phyloP scores from a whole-genome alignment of 2,329 filamentous ascomycete genomes.

The Stemphylium lycopersici region DNA sequence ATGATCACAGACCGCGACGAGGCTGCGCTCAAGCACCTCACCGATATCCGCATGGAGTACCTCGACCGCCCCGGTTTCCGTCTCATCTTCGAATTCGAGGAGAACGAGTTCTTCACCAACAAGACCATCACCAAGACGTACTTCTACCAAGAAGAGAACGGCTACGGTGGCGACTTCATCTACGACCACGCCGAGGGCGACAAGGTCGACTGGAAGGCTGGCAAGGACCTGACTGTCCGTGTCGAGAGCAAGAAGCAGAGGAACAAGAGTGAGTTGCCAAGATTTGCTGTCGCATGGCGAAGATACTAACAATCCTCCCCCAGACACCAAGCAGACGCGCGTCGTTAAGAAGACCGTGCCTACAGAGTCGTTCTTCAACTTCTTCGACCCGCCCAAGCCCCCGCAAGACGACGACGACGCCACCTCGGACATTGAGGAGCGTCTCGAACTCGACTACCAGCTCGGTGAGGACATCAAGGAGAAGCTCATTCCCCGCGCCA shows the following conservation, averaged over 20 bases:
- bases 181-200: slow-evolving; percentile 99
- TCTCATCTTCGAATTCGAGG: slow-evolving; percentile 93
- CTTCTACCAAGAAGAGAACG: slow-evolving; percentile 98
- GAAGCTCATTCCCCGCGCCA: slow-evolving; percentile 96
- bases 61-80: slow-evolving; percentile 98
- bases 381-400: slow-evolving; percentile 94
- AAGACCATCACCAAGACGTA: slow-evolving; percentile 98
- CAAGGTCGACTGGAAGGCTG: slow-evolving; percentile 95
- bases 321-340: slow-evolving; percentile 98
- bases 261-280: slow-evolving; percentile 83
- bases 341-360: slow-evolving; percentile 99
- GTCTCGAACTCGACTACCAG: slow-evolving; percentile 97
- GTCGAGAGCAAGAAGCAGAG: slow-evolving; percentile 99
- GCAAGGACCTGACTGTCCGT: slow-evolving; percentile 90
- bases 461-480: slow-evolving; percentile 99
- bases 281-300: not conserved
- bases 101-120: slow-evolving; percentile 98
- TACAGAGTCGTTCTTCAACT: slow-evolving; percentile 97
- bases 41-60: slow-evolving; percentile 98
- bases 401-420: slow-evolving; percentile 77
- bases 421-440: slow-evolving; percentile 92
- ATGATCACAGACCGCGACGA: slow-evolving; percentile 99
- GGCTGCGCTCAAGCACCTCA: slow-evolving; percentile 85
- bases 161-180: slow-evolving; percentile 98
- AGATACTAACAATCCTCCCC: slow-evolving; percentile 21